Evolutionary conservation across 768 basidiomycete species (phyloP), one percentile per base, ranked within the genome.

Genomic region (Strobilomyces dryophilus): DNA sequence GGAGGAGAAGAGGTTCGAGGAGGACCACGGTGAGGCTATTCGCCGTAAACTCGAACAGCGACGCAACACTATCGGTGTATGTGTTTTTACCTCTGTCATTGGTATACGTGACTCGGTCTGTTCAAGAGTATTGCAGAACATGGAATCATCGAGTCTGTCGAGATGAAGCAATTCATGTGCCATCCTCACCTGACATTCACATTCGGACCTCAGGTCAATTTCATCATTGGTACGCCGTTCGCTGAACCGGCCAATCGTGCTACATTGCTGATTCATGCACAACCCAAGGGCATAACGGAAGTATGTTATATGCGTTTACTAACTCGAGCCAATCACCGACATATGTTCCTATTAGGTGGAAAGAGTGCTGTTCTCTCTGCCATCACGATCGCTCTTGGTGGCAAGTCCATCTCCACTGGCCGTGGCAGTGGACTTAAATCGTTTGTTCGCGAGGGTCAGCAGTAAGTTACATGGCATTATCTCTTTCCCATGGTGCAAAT

Each of bases 111-210:
- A 26, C 46, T 4, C n/a, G 52, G 0, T 45, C 15, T 43, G 9
- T 26, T 40, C 3, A 58, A 95, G 93, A 80, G 77, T 14, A 76
- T 90, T 43, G 90, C 94, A 6, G 87, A 95, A 47, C 81, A 86
- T 61, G 95, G 95, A 5, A 85, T 98, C 59, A 89, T 98, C 55
- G 87, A 92, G 61, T 77, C 79, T 32, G 80, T 97, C 40, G 87
- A 93, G 64, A 83, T 92, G 81, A 79, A 84, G 63, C 87, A 98
- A 65, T 98, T 98, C 73, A 95, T 98, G 94, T 97, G 94, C 69
- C 95, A 98, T 72, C 79, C 84, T 66, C 85, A 79, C 69, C 76
- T 94, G 42, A 84, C 79, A 1, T 91, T 97, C 70, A 78, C 80
- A 2, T 92, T 98, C 57, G 92, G 93, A 0, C 87, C 89, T 9